Conservation (phyloP, 2,329 filamentous ascomycete species). For the Falciphora oryzae region DNA sequence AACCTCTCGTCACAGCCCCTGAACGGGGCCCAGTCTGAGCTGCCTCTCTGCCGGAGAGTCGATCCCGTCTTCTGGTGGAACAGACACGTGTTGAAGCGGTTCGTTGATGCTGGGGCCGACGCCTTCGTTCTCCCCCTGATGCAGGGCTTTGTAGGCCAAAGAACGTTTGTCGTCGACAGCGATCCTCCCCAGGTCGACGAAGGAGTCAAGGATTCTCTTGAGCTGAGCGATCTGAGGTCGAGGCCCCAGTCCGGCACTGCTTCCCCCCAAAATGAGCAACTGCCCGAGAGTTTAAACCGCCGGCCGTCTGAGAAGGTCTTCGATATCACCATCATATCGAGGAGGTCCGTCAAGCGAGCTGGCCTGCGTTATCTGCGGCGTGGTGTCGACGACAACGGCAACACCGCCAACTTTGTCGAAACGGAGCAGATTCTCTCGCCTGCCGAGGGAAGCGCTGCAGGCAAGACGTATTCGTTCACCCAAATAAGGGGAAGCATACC, state of each 20-base stretch:
- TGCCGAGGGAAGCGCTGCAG: constrained; percentile 26
- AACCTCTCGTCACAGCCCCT: constrained; percentile 56
- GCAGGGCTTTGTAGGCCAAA: constrained; percentile 91
- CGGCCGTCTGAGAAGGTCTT: constrained; percentile 52
- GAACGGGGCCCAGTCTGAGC: constrained; percentile 42
- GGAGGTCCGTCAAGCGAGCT: constrained; percentile 77
- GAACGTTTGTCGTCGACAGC: constrained; percentile 67
- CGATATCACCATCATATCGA: constrained; percentile 85
- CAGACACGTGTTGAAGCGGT: constrained; percentile 63
- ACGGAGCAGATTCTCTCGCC: constrained; percentile 88
- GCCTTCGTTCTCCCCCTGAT: constrained; percentile 73
- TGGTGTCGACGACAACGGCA: constrained; percentile 84
- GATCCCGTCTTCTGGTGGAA: constrained; percentile 93
- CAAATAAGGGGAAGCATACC: constrained; percentile 90
- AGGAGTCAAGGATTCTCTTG: constrained; percentile 35
- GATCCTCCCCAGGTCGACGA: constrained; percentile 50
- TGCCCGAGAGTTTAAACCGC: constrained; percentile 9
- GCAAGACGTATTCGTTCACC: constrained; percentile 72
- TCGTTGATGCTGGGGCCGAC: constrained; percentile 68
- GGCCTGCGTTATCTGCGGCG: constrained; percentile 86
- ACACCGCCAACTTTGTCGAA: constrained; percentile 85
- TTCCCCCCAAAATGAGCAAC: constrained; percentile 19
- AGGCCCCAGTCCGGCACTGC: constrained; percentile 13
- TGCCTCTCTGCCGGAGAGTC: constrained; percentile 30
- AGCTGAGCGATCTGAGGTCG: constrained; percentile 29